Base-by-base conservation (phyloP, 2,329 filamentous ascomycete species). In the Aspergillus sp. region DNA sequence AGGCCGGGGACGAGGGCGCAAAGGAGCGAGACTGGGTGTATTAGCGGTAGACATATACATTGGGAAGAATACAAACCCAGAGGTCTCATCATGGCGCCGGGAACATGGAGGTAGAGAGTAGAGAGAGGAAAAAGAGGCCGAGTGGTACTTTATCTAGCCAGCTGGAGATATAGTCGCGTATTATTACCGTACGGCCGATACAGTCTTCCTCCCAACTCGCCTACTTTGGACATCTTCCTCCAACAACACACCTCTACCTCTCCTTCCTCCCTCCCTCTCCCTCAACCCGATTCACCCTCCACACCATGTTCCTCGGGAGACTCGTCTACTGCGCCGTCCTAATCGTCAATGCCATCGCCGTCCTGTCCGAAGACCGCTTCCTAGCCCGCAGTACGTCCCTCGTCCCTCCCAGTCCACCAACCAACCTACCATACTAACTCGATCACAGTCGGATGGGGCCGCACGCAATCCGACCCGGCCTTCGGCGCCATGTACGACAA, bases 341-440 rank as follows among this genome's bases (percentile, higher is more conserved):
- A 53, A 75, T 96, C 57, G 79, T 91, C 64, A 98, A 98, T 64
- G 85, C 86, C 45, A 81, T 96, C 56, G 86, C 88, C 43, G 78
- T 95, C 55, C 81, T 96, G 44, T 93, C 86, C 49, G 88, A 94
- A 75, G 86, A 94, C 65, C 82, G 86, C 41, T 94, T 94, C 62
- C 82, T 94, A 45, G 82, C 80, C 36, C 78, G 85, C 62, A 86
- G 65, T 80, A 78, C 32, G 50, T 42, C 36, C 32, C 24, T 32
- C 26, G 19, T 30, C 34, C 29, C 26, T 17, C 20, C 24, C 22
- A 20, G 22, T 19, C 14, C 36, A n/a, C 15, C 8, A 5, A 12
- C 19, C 2, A 24, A n/a, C 22, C 8, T 8, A n/a, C 22, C 8
- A n/a, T 7, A n/a, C 20, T 7, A 24, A 24, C 15, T 28, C 11